Evolutionary conservation across 257 asterid species (phyloP).

Genomic region (Solanum habrochaites): DNA sequence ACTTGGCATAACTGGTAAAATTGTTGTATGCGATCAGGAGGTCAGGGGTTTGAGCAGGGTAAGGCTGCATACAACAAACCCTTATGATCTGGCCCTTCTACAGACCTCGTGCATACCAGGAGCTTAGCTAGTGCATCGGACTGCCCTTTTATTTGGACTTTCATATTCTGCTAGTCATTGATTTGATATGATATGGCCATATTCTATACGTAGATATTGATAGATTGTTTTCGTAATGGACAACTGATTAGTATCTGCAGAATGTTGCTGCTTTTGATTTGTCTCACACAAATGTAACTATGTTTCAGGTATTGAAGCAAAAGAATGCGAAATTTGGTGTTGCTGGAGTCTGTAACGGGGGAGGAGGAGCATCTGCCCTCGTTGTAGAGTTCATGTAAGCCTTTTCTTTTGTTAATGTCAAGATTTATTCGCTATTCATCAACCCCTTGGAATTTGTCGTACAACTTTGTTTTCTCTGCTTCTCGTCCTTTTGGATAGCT

Average conservation of each 20-base stretch:
- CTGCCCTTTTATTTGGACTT: not conserved
- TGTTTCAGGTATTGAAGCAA: slow-evolving; percentile 60
- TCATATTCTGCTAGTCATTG: not conserved
- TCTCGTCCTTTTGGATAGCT: not conserved
- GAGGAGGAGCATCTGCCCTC: slow-evolving; percentile 94
- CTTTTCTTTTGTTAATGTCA: slow-evolving; percentile 12
- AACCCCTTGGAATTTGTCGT: not conserved
- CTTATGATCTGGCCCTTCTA: not conserved
- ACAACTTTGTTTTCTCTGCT: not conserved
- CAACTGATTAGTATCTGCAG: not conserved
- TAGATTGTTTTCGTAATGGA: not conserved
- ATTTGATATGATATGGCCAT: not conserved
- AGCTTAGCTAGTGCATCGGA: not conserved
- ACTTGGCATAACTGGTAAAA: not conserved
- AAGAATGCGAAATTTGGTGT: slow-evolving; percentile 71
- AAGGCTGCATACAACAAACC: not conserved
- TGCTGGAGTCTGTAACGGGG: slow-evolving; percentile 91
- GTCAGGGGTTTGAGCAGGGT: not conserved
- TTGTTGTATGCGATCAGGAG: not conserved
- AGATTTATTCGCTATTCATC: not conserved
- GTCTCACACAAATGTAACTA: not conserved
- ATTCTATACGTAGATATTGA: not conserved
- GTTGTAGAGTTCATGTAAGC: slow-evolving; percentile 62
- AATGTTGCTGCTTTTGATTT: not conserved
- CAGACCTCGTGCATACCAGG: not conserved